Evolutionary conservation across 2,329 filamentous ascomycete species (phyloP), one percentile per base, ranked within the genome.

Genomic region (Cordyceps javanica): DNA sequence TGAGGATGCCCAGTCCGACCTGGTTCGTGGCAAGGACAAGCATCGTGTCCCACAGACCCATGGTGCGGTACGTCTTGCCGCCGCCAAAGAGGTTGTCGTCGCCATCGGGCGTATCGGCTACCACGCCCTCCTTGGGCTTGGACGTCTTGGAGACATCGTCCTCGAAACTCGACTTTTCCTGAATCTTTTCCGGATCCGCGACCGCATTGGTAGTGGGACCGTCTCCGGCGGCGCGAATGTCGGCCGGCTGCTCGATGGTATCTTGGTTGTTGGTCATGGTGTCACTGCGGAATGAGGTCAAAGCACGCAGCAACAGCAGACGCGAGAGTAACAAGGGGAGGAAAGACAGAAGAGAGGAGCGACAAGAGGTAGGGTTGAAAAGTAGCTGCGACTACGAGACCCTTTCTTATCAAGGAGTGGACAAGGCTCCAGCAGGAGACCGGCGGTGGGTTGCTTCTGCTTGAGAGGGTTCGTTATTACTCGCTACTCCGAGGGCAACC

Each of bases 1-100:
- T 88, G 78, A 90, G 85, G 69, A 74, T 71, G n/a, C 71, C 72
- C 4, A 73, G 65, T 44, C 68, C 69, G 59, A 73, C 65, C 58
- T 72, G 67, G 54, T 71, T 71, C 30, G 68, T 70, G 9, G 72
- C 60, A 1, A 72, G 62, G 26, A 70, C 66, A 45, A 70, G 65
- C 7, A 65, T 62, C 1, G 69, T 69, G 42, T 71, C 68, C 68
- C 69, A 70, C 56, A 69, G 67, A 34, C 65, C 60, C 64, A 72
- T 66, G 45, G 66, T 72, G 38, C 69, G 66, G 48, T 69, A 71
- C 54, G 63, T 67, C 55, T 71, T 70, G 60, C 65, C 63, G 21
- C 38, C 34, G 26, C 55, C 55, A 28, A 57, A 57, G 26, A 57
- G 19, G 46, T 57, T 57, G 46, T 57, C 46, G 30, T 57, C 45